phyloP scores from a whole-genome alignment of 345 rosid species.

The Lepidium sativum region DNA sequence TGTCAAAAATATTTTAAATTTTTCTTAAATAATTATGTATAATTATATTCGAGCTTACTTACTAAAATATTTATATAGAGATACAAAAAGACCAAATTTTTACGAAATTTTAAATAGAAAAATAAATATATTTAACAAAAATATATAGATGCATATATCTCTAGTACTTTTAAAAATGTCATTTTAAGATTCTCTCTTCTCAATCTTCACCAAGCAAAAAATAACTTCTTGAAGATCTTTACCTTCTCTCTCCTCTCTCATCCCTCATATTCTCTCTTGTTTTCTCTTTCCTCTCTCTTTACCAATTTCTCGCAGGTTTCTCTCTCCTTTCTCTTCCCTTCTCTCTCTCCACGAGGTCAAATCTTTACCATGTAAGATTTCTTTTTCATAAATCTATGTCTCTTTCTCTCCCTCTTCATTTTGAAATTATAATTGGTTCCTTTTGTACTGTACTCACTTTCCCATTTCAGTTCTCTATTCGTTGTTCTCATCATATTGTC shows the following conservation, averaged over 20 bases:
- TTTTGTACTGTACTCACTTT: constrained; percentile 31
- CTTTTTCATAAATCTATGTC: constrained; percentile 50
- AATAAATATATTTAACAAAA: too few relatives aligned
- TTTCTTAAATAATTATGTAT: too few relatives aligned
- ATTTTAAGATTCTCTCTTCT: not conserved
- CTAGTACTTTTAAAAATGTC: not conserved
- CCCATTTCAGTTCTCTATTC: constrained; percentile 13
- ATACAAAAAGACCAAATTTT: too few relatives aligned
- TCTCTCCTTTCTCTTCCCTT: constrained; percentile 44
- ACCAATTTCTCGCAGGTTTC: constrained; percentile 30
- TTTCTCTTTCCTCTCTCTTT: constrained; percentile 29
- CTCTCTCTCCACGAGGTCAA: constrained; percentile 55
- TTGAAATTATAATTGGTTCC: constrained; percentile 37
- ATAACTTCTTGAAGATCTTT: constrained; percentile 6
- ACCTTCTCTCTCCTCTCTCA: constrained; percentile 32
- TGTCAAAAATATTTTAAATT: too few relatives aligned
- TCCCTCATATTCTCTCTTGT: constrained; percentile 23
- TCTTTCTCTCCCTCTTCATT: constrained; percentile 29
- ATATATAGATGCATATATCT: too few relatives aligned
- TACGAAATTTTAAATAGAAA: too few relatives aligned
- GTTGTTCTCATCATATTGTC: not conserved
- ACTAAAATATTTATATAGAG: too few relatives aligned
- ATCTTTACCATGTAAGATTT: constrained; percentile 80
- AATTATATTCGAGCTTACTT: too few relatives aligned
- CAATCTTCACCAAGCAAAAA: not conserved